These are phyloP conservation scores for Lecanicillium sp. DNA, from an alignment of 2,329 filamentous ascomycete genomes.

Conservation along the genomic window DNA sequence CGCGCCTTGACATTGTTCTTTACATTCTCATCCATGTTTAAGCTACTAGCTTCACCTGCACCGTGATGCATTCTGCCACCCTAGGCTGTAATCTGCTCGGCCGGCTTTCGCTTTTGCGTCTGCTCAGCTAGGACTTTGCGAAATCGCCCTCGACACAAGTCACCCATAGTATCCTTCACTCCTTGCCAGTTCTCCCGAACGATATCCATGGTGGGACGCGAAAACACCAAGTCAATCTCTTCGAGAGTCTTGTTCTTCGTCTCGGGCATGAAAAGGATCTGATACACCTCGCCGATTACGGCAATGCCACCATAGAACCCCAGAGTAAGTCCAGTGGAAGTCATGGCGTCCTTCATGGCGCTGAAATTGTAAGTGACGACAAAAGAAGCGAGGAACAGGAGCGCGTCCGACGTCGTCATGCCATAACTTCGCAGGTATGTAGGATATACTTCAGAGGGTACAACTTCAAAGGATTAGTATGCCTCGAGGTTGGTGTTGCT, in stretches of 20 bases:
- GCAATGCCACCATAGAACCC: constrained; percentile 71
- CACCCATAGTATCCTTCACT: constrained; percentile 21
- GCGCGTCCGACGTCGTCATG: constrained; percentile 62
- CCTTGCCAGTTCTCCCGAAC: constrained; percentile 47
- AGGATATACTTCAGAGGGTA: constrained; percentile 62
- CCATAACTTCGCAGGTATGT: constrained; percentile 66
- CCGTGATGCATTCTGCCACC: too few species aligned
- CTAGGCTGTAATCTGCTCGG: not conserved
- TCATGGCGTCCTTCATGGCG: constrained; percentile 61
- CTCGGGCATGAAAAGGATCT: constrained; percentile 68
- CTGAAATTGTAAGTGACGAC: constrained; percentile 70
- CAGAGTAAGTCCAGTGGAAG: constrained; percentile 53
- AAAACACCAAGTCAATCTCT: constrained; percentile 62
- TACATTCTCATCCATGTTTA: too few species aligned
- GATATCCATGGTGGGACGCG: constrained; percentile 52
- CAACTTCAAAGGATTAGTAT: constrained; percentile 24
- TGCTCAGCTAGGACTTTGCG: constrained; percentile 16
- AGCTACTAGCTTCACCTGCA: too few species aligned
- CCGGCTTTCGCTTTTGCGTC: constrained; percentile 7
- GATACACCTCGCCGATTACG: constrained; percentile 61
- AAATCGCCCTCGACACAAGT: constrained; percentile 16
- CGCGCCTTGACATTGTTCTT: too few species aligned
- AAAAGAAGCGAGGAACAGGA: constrained; percentile 63
- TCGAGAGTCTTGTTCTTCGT: constrained; percentile 62
- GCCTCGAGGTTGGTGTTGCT: too few species aligned